Evolutionary conservation across 2,329 filamentous ascomycete species (phyloP).

Genomic region (Tolypocladium capitatum): DNA sequence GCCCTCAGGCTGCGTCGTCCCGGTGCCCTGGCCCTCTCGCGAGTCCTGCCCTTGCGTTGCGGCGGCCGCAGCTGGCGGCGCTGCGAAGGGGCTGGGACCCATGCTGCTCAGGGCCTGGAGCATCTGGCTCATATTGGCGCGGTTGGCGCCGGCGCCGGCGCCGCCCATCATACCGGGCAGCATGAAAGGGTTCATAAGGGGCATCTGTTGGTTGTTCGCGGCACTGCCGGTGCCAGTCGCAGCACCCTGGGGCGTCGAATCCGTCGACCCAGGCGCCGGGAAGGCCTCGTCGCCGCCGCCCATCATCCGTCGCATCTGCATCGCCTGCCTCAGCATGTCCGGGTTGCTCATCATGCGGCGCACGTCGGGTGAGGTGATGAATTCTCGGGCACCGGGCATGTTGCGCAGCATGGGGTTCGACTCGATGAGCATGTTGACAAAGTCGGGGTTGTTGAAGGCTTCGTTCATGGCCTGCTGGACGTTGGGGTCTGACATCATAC

Average conservation of each 20-base stretch:
- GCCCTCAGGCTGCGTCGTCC: conserved; percentile 9
- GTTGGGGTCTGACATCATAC: conserved; percentile 79
- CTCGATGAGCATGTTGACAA: conserved; percentile 90
- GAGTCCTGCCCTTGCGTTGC: conserved; percentile 13
- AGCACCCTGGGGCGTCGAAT: conserved; percentile 56
- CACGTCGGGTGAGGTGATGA: conserved; percentile 80
- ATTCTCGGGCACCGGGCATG: conserved; percentile 64
- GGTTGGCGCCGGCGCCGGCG: conserved; percentile 7
- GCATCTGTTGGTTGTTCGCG: conserved; percentile 25
- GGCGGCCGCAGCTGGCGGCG: conserved; percentile 7
- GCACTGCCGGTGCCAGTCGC: conserved; percentile 15
- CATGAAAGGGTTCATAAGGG: conserved; percentile 25
- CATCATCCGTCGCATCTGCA: conserved; percentile 67
- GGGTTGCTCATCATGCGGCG: conserved; percentile 90
- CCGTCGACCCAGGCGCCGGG: conserved; percentile 82
- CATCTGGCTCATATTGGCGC: conserved; percentile 13
- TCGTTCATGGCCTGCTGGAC: conserved; percentile 84
- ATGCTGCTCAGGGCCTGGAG: conserved; percentile 14
- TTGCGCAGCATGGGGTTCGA: conserved; percentile 71
- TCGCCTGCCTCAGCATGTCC: conserved; percentile 66
- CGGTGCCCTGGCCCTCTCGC: conserved; percentile 12
- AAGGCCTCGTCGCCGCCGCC: conserved; percentile 49
- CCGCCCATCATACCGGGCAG: conserved; percentile 12
- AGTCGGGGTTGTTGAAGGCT: conserved; percentile 85
- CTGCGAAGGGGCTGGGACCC: conserved; percentile 22